Evolutionary conservation across 2,329 filamentous ascomycete species (phyloP).

Genomic region (Coniella lustricola): DNA sequence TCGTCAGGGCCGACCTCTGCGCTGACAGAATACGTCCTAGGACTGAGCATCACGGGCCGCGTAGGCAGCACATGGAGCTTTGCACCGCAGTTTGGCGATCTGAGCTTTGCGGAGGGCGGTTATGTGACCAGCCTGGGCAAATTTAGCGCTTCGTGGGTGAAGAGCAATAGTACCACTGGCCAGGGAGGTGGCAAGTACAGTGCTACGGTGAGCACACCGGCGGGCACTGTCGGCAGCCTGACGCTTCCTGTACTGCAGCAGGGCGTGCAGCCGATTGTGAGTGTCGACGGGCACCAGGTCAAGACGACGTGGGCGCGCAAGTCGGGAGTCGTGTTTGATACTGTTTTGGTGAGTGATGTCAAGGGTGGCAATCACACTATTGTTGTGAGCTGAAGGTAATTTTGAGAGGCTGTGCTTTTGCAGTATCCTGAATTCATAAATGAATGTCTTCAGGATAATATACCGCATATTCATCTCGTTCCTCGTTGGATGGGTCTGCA

Average conservation of each 20-base stretch:
- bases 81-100: constrained; percentile 32
- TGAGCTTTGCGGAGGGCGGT: constrained; percentile 31
- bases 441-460: too few species aligned
- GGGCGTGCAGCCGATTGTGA: constrained; percentile 12
- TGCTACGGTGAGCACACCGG: constrained; percentile 21
- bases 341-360: constrained; percentile 10
- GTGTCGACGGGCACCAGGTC: constrained; percentile 18
- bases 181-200: constrained; percentile 15
- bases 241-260: constrained; percentile 19
- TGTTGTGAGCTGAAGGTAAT: constrained; percentile 7
- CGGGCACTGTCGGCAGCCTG: constrained; percentile 21
- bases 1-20: constrained; percentile 40
- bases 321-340: constrained; percentile 12
- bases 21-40: constrained; percentile 36
- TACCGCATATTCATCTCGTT: too few species aligned
- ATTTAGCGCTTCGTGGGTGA: constrained; percentile 30
- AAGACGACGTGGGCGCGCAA: constrained; percentile 10
- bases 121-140: constrained; percentile 33
- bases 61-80: constrained; percentile 31
- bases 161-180: constrained; percentile 6
- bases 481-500: too few species aligned
- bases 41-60: constrained; percentile 31
- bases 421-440: too few species aligned
- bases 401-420: too few species aligned
- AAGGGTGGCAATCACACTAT: constrained; percentile 11